A percentile compares a stretch with the other conserved stretches of the same genome.
These are phyloP conservation scores for Luffa aegyptiaca DNA, from an alignment of 306 rosid genomes.

Conservation along the genomic window DNA sequence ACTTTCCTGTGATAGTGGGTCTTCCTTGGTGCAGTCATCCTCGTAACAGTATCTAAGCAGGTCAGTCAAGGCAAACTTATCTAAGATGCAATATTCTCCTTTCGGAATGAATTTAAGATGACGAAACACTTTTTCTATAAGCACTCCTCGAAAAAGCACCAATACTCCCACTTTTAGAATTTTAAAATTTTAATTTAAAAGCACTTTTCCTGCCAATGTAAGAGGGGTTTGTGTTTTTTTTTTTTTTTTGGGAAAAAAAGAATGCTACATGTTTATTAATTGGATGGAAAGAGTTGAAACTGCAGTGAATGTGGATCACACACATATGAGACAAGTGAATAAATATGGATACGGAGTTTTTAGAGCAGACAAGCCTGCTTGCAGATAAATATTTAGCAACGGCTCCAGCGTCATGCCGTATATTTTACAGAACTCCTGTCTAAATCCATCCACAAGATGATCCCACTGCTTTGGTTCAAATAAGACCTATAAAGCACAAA, in stretches of 20 bases:
- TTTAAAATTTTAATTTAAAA: neutral
- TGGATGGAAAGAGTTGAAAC: neutral
- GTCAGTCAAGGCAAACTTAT: conserved; percentile 56
- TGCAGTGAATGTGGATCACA: neutral
- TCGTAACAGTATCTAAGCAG: conserved; percentile 78
- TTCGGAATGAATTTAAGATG: neutral
- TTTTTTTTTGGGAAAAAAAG: no score
- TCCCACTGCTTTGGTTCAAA: conserved; percentile 96
- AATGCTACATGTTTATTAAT: neutral
- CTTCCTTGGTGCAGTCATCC: conserved; percentile 96
- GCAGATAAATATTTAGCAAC: conserved; percentile 77
- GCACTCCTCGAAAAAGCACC: neutral
- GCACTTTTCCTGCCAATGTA: neutral
- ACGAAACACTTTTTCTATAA: neutral
- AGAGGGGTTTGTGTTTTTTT: neutral
- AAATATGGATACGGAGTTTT: conserved; percentile 84
- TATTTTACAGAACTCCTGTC: conserved; percentile 93
- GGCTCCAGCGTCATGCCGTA: conserved; percentile 97
- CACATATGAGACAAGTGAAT: neutral
- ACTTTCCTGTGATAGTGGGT: conserved; percentile 80
- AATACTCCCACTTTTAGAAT: neutral
- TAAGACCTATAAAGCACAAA: conserved; percentile 50
- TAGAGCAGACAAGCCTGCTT: conserved; percentile 93
- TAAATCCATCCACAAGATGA: conserved; percentile 69
- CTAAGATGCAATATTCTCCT: neutral